Evolutionary conservation across 2,329 filamentous ascomycete species (phyloP).

Genomic region (Claviceps sp.): DNA sequence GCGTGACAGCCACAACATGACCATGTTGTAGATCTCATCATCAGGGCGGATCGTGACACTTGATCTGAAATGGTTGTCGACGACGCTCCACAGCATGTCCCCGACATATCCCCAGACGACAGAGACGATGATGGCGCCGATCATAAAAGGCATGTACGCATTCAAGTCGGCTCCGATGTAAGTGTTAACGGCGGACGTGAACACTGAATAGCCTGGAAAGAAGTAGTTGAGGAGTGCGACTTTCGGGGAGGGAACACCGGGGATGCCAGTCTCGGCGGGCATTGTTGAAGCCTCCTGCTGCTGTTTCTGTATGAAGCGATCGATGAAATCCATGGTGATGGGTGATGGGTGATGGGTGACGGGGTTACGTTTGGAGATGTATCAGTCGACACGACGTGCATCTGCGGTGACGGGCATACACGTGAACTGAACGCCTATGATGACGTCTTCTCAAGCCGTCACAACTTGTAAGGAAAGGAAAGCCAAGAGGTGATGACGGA

Average conservation of each 20-base stretch:
- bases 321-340: slow-evolving; percentile 6
- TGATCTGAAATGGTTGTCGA: slow-evolving; percentile 47
- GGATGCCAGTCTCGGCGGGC: slow-evolving; percentile 4
- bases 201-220: slow-evolving; percentile 50
- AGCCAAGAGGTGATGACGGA: background rate
- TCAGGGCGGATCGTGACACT: slow-evolving; percentile 53
- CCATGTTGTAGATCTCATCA: slow-evolving; percentile 60
- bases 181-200: slow-evolving; percentile 37
- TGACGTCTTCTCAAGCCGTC: background rate
- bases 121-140: slow-evolving; percentile 34
- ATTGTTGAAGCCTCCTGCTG: slow-evolving; percentile 7
- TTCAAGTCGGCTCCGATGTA: slow-evolving; percentile 50
- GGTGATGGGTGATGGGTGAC: background rate
- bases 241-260: slow-evolving; percentile 18
- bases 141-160: slow-evolving; percentile 44
- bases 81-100: slow-evolving; percentile 30
- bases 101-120: slow-evolving; percentile 41
- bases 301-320: background rate
- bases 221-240: slow-evolving; percentile 45
- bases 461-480: too few species aligned
- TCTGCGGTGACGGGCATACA: background rate
- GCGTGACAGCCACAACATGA: slow-evolving; percentile 55
- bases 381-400: background rate
- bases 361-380: background rate
- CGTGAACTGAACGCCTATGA: too few species aligned